Base-by-base conservation (phyloP, 2,329 filamentous ascomycete genomes). In the Colletotrichum euphorbiae region DNA sequence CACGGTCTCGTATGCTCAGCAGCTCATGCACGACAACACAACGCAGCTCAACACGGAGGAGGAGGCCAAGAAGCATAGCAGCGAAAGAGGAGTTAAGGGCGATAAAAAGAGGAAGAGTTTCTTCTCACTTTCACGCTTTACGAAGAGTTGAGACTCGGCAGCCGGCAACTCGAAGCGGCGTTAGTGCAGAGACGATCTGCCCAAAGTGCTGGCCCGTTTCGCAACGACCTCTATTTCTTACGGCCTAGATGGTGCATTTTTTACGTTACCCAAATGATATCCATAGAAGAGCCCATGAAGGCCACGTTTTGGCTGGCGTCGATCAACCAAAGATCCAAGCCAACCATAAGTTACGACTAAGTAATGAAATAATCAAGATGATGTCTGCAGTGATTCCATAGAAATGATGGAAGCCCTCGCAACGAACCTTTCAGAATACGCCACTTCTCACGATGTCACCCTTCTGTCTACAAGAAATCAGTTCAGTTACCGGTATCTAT, bases 1-100 rank as follows among this genome's bases (percentile, higher is more conserved):
- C 45, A 82, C 84, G 3, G 80, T 87, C n/a, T 79, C 80, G 31
- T 73, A 82, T 28, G 85, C 85, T 0, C 81, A 84, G 66, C 77
- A 85, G 70, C 80, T 87, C 40, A 87, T 87, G 85, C 79, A 86
- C 50, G 80, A 84, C 12, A 81, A 87, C 62, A 88, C 85, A 0
- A 83, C 79, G 7, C 82, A 87, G 72, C 72, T 88, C 4, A 83
- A 87, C 38, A 77, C 76, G 2, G 77, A 83, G 52, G 72, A 77
- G 52, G 73, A 78, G 40, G 51, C 74, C 51, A 69, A 72, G 28
- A 73, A 74, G 60, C 68, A 62, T 6, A 59, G 70, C 1, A 62
- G 21, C 33, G 65, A 66, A 60, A 68, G 66, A 58, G 55, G 46
- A 3, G 21, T 42, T n/a, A 54, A 56, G 13, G 61, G 46, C 0